phyloP scores from a whole-genome alignment of 2,329 filamentous ascomycete species.

The Colletotrichum australisinense region DNA sequence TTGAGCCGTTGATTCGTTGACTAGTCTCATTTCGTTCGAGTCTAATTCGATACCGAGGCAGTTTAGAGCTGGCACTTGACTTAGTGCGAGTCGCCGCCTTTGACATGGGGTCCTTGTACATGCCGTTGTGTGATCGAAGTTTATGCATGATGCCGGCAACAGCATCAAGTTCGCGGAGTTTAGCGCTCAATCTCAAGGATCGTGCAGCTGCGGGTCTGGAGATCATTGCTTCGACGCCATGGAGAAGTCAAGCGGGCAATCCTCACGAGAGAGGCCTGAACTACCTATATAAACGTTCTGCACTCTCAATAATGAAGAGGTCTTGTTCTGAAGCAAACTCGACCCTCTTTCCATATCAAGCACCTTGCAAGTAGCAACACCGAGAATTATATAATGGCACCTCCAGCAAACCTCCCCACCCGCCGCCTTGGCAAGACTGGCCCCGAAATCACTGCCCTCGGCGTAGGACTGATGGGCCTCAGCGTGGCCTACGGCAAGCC shows the following conservation, averaged over 20 bases:
- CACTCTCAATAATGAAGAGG: not conserved
- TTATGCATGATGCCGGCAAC: not conserved
- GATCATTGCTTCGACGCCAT: not conserved
- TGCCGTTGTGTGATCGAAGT: not conserved
- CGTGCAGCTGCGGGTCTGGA: not conserved
- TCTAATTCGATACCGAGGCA: not conserved
- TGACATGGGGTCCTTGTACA: not conserved
- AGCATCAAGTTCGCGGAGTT: not conserved
- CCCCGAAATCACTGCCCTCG: constrained; percentile 60
- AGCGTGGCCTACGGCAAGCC: constrained; percentile 48
- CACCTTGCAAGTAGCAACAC: not conserved
- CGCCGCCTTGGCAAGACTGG: constrained; percentile 63
- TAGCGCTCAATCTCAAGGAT: not conserved
- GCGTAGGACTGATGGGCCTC: constrained; percentile 66
- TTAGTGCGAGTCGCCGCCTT: not conserved
- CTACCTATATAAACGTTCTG: not conserved
- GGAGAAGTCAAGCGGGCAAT: not conserved
- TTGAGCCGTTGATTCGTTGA: not conserved
- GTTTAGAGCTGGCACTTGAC: not conserved
- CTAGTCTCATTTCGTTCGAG: not conserved
- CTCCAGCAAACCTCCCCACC: constrained; percentile 41
- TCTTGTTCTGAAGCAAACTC: not conserved
- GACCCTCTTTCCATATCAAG: not conserved
- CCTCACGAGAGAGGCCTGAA: not conserved
- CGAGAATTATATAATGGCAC: not conserved